These are phyloP conservation scores for Phylloporus arenicola DNA, from an alignment of 768 basidiomycete species.

Conservation along the genomic window DNA sequence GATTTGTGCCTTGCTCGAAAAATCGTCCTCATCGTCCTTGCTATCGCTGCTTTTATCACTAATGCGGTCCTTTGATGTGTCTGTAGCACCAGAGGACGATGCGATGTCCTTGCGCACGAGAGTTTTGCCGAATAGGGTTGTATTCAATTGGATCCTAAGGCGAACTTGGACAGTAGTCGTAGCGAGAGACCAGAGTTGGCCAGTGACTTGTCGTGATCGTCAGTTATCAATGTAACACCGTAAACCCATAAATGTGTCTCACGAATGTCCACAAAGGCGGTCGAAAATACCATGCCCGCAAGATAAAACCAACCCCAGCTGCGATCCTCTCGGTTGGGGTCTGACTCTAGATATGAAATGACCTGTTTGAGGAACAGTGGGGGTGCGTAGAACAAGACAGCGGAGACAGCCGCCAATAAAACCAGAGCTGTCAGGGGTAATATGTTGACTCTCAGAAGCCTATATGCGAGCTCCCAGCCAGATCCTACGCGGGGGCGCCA, in stretches of 20 bases:
- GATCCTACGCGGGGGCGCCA: constrained; percentile 59
- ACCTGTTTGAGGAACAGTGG: constrained; percentile 57
- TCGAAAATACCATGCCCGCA: constrained; percentile 45
- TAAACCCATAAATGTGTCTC: constrained; percentile 13
- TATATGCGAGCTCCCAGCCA: constrained; percentile 61
- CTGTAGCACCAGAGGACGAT: constrained; percentile 42
- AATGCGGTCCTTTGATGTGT: constrained; percentile 21
- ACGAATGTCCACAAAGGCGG: constrained; percentile 41
- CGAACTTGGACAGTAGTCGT: constrained; percentile 67
- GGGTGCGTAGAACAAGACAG: constrained; percentile 60
- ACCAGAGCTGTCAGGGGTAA: constrained; percentile 38
- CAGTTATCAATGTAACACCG: constrained; percentile 1
- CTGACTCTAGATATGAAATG: constrained; percentile 60
- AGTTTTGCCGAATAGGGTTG: constrained; percentile 81
- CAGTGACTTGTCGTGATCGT: constrained; percentile 42
- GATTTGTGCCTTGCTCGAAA: constrained; percentile 70
- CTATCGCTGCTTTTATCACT: constrained; percentile 13
- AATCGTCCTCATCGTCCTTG: constrained; percentile 44
- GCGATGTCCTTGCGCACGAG: constrained; percentile 81
- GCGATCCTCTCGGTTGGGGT: constrained; percentile 47
- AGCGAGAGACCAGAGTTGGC: constrained; percentile 66
- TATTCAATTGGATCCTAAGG: constrained; percentile 72
- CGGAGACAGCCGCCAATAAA: constrained; percentile 49
- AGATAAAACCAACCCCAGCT: constrained; percentile 76
- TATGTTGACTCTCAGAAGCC: constrained; percentile 54